A percentile compares a stretch with the other conserved stretches of the same genome.
phyloP scores from a whole-genome alignment of 225 moss, liverwort and hornwort genomes.

The Physcomitrium patens region DNA sequence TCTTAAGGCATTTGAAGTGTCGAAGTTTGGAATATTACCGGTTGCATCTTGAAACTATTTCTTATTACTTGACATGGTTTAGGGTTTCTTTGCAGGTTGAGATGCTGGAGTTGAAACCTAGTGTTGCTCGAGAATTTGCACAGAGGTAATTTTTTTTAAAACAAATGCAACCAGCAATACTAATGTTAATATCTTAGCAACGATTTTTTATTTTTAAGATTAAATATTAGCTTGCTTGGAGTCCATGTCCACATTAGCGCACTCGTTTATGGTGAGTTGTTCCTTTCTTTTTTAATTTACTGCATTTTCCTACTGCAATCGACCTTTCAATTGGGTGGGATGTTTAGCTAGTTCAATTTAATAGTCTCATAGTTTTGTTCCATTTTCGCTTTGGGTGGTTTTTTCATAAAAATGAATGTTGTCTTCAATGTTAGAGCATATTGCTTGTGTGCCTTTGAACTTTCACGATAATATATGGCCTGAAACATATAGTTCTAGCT shows the following conservation, averaged over 20 bases:
- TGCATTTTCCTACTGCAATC: slow-evolving; percentile 2
- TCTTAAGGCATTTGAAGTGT: not conserved
- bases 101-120: slow-evolving; percentile 76
- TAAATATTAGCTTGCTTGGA: no score
- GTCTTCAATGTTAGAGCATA: slow-evolving; percentile 13
- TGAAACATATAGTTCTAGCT: slow-evolving; percentile 9
- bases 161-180: no score
- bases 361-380: slow-evolving; percentile 5
- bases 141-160: slow-evolving; percentile 42
- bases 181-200: no score
- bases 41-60: slow-evolving; percentile 18
- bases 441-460: slow-evolving; percentile 12
- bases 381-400: not conserved
- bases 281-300: not conserved
- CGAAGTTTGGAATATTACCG: not conserved
- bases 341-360: not conserved
- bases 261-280: no score
- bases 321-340: not conserved
- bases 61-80: slow-evolving; percentile 1
- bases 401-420: slow-evolving; percentile 2
- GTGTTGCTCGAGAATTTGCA: slow-evolving; percentile 70
- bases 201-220: no score
- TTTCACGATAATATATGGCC: not conserved
- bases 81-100: slow-evolving; percentile 58
- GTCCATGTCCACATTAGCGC: no score